These are phyloP conservation scores for Taphrina pruni DNA, from an alignment of 1,139 yeast genomes.

Conservation along the genomic window DNA sequence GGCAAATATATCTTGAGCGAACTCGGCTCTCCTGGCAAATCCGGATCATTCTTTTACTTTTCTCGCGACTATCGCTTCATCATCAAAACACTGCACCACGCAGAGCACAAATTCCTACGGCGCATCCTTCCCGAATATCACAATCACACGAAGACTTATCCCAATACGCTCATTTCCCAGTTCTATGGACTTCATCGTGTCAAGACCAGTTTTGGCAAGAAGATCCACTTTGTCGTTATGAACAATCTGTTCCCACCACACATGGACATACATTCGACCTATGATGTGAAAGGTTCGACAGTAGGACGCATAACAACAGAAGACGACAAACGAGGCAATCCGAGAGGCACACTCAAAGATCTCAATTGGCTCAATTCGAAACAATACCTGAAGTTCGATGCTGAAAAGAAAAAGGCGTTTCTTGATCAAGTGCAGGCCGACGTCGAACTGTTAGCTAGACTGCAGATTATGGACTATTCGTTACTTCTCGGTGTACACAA, in stretches of 20 bases:
- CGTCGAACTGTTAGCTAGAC: conserved; percentile 61
- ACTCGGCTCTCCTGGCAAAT: conserved; percentile 93
- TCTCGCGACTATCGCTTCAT: conserved; percentile 92
- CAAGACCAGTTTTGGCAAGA: conserved; percentile 83
- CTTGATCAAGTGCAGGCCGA: conserved; percentile 75
- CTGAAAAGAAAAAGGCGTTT: conserved; percentile 64
- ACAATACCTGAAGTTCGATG: conserved; percentile 72
- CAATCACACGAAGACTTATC: conserved; percentile 78
- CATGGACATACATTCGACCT: conserved; percentile 81
- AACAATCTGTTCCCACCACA: conserved; percentile 96
- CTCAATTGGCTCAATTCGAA: conserved; percentile 79
- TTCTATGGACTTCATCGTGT: conserved; percentile 95
- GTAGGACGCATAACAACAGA: conserved; percentile 66
- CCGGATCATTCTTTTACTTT: conserved; percentile 94
- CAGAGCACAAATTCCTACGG: conserved; percentile 86
- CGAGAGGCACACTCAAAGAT: conserved; percentile 69
- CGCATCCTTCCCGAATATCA: conserved; percentile 77
- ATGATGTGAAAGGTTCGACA: conserved; percentile 91
- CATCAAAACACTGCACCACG: conserved; percentile 91
- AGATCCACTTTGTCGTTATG: conserved; percentile 94
- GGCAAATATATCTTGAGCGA: conserved; percentile 92
- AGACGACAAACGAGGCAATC: conserved; percentile 47
- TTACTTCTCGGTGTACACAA: conserved; percentile 87
- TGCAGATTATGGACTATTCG: conserved; percentile 90
- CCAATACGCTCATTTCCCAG: conserved; percentile 87